Percentiles rank a stretch among this genome's conserved stretches.
phyloP scores from a whole-genome alignment of 805 yeast species.

The Blastobotrys muscicola region DNA sequence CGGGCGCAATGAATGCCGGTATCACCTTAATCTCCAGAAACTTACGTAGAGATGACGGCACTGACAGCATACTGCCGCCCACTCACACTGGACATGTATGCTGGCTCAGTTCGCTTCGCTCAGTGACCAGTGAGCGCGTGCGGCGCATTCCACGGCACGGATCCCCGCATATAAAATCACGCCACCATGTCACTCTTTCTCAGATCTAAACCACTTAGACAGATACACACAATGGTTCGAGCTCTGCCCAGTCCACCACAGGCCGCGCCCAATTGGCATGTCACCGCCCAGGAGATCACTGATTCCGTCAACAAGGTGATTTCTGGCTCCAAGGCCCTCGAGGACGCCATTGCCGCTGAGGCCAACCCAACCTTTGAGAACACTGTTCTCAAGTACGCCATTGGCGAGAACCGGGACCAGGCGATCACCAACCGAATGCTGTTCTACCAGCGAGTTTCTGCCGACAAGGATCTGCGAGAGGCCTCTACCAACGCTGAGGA shows the following conservation, averaged over 20 bases:
- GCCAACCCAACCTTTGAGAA: slow-evolving; percentile 46
- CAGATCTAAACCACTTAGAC: background rate
- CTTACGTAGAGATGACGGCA: too few species aligned
- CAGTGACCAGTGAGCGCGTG: too few species aligned
- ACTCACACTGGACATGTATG: too few species aligned
- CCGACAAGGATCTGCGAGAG: slow-evolving; percentile 55
- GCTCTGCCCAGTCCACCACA: slow-evolving; percentile 12
- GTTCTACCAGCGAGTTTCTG: slow-evolving; percentile 66
- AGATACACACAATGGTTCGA: slow-evolving; percentile 3
- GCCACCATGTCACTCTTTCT: too few species aligned
- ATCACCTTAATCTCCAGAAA: too few species aligned
- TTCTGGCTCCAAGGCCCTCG: slow-evolving; percentile 34
- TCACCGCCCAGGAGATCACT: slow-evolving; percentile 42
- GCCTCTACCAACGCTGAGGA: slow-evolving; percentile 60
- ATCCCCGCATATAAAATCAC: too few species aligned
- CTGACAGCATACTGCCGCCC: too few species aligned
- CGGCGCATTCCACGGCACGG: too few species aligned
- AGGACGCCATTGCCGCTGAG: slow-evolving; percentile 44
- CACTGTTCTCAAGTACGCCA: slow-evolving; percentile 44
- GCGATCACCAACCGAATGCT: slow-evolving; percentile 43
- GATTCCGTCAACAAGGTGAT: slow-evolving; percentile 37
- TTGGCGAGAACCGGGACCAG: slow-evolving; percentile 40
- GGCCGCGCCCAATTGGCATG: slow-evolving; percentile 45
- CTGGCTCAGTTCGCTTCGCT: too few species aligned
- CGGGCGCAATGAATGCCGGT: too few species aligned